Percentiles rank a stretch among this genome's conserved stretches.
These are phyloP conservation scores for Penicillium janthinellum DNA, from an alignment of 2,329 filamentous ascomycete species.

Conservation along the genomic window DNA sequence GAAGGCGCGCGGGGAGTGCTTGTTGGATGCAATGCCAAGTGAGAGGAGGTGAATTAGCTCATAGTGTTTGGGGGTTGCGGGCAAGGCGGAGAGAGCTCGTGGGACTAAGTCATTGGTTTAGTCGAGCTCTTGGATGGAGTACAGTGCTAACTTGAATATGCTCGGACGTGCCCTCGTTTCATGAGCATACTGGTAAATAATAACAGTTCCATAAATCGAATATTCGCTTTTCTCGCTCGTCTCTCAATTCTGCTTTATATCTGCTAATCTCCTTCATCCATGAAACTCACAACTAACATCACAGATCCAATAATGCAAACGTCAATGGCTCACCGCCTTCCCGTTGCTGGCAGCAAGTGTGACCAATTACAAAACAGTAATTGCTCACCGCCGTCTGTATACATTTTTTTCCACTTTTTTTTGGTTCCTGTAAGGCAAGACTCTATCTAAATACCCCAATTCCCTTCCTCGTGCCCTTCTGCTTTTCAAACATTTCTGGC, in stretches of 20 bases:
- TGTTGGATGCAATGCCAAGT: constrained; percentile 13
- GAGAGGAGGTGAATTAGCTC: constrained; percentile 30
- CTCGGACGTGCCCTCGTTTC: background rate
- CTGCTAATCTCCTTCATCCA: no score
- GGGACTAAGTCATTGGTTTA: constrained; percentile 27
- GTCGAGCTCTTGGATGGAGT: constrained; percentile 9
- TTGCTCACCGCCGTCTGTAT: constrained; percentile 30
- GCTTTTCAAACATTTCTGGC: background rate
- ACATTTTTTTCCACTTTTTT: constrained; percentile 23
- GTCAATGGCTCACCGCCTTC: background rate
- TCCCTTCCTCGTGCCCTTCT: constrained; percentile 2
- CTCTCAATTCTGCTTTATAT: background rate
- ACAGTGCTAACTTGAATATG: background rate
- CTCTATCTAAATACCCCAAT: constrained; percentile 10
- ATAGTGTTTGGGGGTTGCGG: constrained; percentile 34
- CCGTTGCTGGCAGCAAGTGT: constrained; percentile 10
- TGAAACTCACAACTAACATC: no score
- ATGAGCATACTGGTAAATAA: background rate
- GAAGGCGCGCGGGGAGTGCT: constrained; percentile 7
- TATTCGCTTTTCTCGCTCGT: background rate
- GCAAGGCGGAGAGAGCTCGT: constrained; percentile 34
- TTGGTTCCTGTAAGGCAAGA: constrained; percentile 22
- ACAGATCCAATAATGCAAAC: background rate
- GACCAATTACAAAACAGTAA: constrained; percentile 24
- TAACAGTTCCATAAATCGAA: no score